Base-by-base conservation (phyloP, 495 filamentous ascomycete genomes). In the Neurospora terricola region DNA sequence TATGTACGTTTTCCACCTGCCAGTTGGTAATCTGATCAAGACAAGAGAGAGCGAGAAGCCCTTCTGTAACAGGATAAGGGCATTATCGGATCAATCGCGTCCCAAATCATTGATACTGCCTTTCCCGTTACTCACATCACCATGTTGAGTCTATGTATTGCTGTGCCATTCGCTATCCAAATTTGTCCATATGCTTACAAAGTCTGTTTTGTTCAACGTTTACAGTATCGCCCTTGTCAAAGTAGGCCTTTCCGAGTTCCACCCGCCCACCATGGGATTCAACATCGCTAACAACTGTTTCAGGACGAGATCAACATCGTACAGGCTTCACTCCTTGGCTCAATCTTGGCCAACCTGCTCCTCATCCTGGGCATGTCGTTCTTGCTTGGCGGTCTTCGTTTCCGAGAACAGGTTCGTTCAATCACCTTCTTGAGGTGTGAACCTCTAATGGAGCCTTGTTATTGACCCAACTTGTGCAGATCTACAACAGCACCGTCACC, bases 401-500 rank as follows among this genome's bases (percentile, higher is more conserved):
- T 90, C 81, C 91, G 90, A 74, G 94, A 97, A 85, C 94, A 95
- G 86, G 90, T 89, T 80, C 70, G 83, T 11, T 42, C 14, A 73
- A 5, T n/a, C 48, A 39, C 3, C 36, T 45, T 23, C 38, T 4
- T 12, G 45, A 36, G 8, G 62, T 18, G 14, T 27, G 45, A 14
- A 27, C 14, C 14, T 43, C 4, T 10, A 21, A 21, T 59, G 48
- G 48, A 59, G 21, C 10, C 48, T 27, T 59, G 48, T 59, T 14
- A 59, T 27, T 59, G 48, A 59, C 43, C 78, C 83, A 72, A 82
- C 77, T n/a, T 40, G 5, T 69, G 42, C 72, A 94, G 89, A 90
- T 97, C 73, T 97, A 97, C 83, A 97, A 97, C 81, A 96, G 89
- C 82, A 96, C 93, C 34, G 92, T 96, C 69, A 97, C 94, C 3